Evolutionary conservation across 768 basidiomycete species (phyloP).

Genomic region (Mycena metata): DNA sequence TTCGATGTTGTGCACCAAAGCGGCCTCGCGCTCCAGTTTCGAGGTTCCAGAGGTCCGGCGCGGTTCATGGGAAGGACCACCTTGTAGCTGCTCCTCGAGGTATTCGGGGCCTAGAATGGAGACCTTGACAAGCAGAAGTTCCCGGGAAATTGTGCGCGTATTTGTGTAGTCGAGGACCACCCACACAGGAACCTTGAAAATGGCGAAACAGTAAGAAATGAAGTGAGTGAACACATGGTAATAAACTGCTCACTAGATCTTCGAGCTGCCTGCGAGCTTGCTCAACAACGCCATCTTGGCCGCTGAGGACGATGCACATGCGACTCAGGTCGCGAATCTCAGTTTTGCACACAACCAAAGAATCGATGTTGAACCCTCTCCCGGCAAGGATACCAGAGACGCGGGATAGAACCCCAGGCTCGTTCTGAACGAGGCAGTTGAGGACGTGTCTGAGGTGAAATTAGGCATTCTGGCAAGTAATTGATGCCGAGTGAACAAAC

Average conservation of each 20-base stretch:
- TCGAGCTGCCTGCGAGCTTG: constrained; percentile 97
- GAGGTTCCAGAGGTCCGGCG: constrained; percentile 58
- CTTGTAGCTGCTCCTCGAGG: constrained; percentile 89
- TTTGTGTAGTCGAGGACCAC: constrained; percentile 98
- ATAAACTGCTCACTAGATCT: constrained; percentile 81
- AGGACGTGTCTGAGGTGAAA: constrained; percentile 82
- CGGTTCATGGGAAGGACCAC: constrained; percentile 87
- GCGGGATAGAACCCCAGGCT: constrained; percentile 98
- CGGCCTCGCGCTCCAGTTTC: constrained; percentile 79
- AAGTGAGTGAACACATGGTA: neutral
- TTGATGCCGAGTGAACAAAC: constrained; percentile 56
- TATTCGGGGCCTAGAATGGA: constrained; percentile 98
- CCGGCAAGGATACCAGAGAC: constrained; percentile 98
- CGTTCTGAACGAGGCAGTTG: constrained; percentile 99
- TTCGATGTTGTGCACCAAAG: constrained; percentile 85
- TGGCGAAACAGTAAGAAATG: neutral
- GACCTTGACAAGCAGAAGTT: constrained; percentile 94
- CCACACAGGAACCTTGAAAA: constrained; percentile 95
- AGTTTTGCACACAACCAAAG: constrained; percentile 96
- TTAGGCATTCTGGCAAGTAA: constrained; percentile 7
- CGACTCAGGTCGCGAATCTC: constrained; percentile 97
- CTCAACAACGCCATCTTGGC: constrained; percentile 98
- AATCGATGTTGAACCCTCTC: constrained; percentile 98
- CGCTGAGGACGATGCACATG: constrained; percentile 97
- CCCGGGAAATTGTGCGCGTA: constrained; percentile 91